Percentiles rank a stretch among this genome's conserved stretches.
Conservation (phyloP, 73 alveolate genomes). For the Tetrahymena elliotti region DNA sequence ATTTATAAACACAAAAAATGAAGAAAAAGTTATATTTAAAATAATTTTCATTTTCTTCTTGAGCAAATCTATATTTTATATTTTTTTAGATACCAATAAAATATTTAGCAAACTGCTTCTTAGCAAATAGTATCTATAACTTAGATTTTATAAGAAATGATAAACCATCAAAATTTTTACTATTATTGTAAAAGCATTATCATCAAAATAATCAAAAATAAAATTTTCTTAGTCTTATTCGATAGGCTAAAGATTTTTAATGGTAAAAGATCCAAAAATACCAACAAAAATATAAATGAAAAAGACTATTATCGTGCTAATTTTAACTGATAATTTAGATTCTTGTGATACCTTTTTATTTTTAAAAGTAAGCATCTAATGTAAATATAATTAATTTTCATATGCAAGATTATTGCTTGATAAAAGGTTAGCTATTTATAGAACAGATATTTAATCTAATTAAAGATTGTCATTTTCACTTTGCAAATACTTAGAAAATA, state of each 20-base stretch:
- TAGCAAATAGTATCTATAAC: background rate
- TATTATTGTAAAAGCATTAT: background rate
- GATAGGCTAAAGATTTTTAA: background rate
- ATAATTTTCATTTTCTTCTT: background rate
- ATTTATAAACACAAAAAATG: background rate
- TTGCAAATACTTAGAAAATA: background rate
- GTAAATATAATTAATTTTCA: background rate
- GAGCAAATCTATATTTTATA: background rate
- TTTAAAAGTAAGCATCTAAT: background rate
- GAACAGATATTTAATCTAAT: background rate
- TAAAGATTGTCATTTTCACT: background rate
- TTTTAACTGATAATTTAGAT: background rate
- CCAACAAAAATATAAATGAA: background rate
- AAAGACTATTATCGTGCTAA: background rate
- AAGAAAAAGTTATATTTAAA: background rate
- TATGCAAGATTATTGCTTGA: background rate
- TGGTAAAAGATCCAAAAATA: background rate
- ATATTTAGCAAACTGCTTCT: background rate
- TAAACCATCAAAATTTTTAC: background rate
- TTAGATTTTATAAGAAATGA: background rate
- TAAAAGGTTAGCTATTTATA: background rate
- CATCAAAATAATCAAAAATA: background rate
- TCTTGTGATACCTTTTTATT: background rate
- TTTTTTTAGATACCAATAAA: background rate
- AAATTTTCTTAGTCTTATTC: background rate